Evolutionary conservation across 352 stramenopile species (phyloP), one percentile per base, ranked within the genome.

Genomic region (Elongisporangium anandrum): DNA sequence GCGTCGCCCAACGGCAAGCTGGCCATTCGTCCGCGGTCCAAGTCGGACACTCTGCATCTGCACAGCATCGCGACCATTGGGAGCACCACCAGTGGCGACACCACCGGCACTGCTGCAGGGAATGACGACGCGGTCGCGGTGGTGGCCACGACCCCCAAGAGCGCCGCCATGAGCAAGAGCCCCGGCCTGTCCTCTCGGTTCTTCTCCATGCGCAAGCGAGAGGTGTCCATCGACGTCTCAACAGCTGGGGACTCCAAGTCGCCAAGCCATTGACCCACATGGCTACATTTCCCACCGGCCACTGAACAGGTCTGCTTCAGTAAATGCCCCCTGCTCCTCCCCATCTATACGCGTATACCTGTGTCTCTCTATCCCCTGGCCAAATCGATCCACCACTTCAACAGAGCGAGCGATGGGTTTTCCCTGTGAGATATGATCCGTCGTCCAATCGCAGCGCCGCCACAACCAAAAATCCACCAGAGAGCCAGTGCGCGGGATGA

Each of bases 151-250:
- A 41, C 29, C 29, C 29, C 9, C 29, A 41, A 41, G 29, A 41
- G 29, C 29, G 6, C 29, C 2, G 2, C 29, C 1, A 41, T 2
- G 5, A 41, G 4, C 29, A 41, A 41, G 29, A 41, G 29, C 29
- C 1, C 9, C 29, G 29, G 29, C 34, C 41, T 57, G 49, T 45
- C 54, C 38, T 17, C 50, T 24, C 55, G 55, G 22, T 63, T 66
- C 55, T 66, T 66, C 56, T 50, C 55, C 4, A n/a, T 51, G 23
- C 48, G 22, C 17, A 54, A 55, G 54, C 54, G 49, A 41, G 29
- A 56, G 2, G n/a, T 29, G 2, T 19, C 50, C 15, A 20, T 29
- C 5, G 23, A 45, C 50, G 24, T 54, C 29, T 8, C 29, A 15
- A 41, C 29, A 41, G 29, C 29, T 9, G 29, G 5, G 29, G 29